These are phyloP conservation scores for Coemansia sp. DNA, from an alignment of 192 early-diverging fungal species.

Conservation along the genomic window DNA sequence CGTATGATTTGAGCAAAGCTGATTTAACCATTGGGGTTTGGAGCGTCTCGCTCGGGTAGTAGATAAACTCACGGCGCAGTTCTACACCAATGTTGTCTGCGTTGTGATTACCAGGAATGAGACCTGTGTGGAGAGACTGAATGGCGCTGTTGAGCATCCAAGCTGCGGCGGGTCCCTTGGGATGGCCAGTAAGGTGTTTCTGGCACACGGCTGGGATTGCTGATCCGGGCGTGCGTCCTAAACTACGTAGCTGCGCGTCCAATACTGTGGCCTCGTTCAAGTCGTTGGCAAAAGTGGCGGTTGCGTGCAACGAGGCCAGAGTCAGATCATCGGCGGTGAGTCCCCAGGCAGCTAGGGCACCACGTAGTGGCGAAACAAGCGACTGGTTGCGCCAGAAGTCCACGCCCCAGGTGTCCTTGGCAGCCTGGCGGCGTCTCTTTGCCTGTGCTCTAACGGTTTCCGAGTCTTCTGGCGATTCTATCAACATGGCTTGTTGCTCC, in stretches of 20 bases:
- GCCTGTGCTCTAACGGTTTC: not conserved
- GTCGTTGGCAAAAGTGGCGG: constrained; percentile 93
- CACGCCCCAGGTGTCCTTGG: constrained; percentile 69
- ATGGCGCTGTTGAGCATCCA: constrained; percentile 97
- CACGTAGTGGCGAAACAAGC: constrained; percentile 82
- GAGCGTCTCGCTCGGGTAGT: constrained; percentile 75
- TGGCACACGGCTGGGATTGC: constrained; percentile 82
- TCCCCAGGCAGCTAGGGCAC: constrained; percentile 84
- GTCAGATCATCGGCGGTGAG: constrained; percentile 91
- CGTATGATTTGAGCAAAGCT: constrained; percentile 70
- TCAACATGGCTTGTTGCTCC: not conserved
- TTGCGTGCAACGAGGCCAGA: constrained; percentile 95
- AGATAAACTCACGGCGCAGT: constrained; percentile 73
- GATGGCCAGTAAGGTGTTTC: constrained; percentile 92
- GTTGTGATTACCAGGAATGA: constrained; percentile 94
- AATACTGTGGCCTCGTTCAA: constrained; percentile 89
- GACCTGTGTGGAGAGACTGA: constrained; percentile 80
- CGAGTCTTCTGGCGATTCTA: not conserved
- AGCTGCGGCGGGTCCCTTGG: constrained; percentile 94
- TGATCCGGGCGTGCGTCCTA: constrained; percentile 85
- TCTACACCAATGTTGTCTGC: constrained; percentile 48
- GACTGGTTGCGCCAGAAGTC: constrained; percentile 78
- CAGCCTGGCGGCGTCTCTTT: constrained; percentile 64
- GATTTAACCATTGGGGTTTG: constrained; percentile 64
- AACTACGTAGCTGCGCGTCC: constrained; percentile 81